These are phyloP conservation scores for Saccharomycopsis sp. DNA, from an alignment of 805 yeast genomes.

Conservation along the genomic window DNA sequence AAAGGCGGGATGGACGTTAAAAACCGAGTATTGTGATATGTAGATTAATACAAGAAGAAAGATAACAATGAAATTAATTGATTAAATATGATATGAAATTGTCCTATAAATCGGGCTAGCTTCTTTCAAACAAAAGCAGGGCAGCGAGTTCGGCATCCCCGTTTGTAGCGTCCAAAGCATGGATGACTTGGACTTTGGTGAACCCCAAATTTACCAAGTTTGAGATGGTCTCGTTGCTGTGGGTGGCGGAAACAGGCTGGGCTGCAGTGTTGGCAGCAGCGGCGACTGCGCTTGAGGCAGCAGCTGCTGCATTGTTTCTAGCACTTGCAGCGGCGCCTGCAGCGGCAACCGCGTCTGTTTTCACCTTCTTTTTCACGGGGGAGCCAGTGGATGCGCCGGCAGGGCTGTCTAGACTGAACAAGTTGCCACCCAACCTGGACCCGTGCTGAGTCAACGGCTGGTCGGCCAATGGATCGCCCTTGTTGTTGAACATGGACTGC, in stretches of 20 bases:
- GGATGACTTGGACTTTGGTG: conserved; percentile 48
- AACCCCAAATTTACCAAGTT: conserved; percentile 66
- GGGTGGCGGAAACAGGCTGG: conserved; percentile 13
- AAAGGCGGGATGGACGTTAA: conserved; percentile 56
- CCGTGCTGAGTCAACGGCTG: no score
- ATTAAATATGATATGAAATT: not conserved
- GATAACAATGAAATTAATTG: not conserved
- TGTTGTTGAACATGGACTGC: conserved; percentile 25
- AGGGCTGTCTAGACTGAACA: conserved; percentile 1
- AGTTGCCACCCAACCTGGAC: not conserved
- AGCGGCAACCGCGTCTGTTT: conserved; percentile 1
- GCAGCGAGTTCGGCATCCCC: conserved; percentile 89
- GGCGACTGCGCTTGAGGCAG: conserved; percentile 12
- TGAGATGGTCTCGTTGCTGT: conserved; percentile 32
- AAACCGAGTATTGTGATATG: conserved; percentile 37
- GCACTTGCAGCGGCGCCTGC: conserved; percentile 11
- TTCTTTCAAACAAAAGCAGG: conserved; percentile 46
- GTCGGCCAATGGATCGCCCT: not conserved
- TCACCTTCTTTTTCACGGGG: conserved; percentile 4
- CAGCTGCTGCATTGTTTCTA: not conserved
- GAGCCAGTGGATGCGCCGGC: conserved; percentile 27
- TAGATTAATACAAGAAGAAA: not conserved
- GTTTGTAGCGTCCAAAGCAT: conserved; percentile 54
- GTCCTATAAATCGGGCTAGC: not conserved
- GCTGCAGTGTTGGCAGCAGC: conserved; percentile 11